Conservation (phyloP, 441 rosid species). For the Euphorbia celastroides region DNA sequence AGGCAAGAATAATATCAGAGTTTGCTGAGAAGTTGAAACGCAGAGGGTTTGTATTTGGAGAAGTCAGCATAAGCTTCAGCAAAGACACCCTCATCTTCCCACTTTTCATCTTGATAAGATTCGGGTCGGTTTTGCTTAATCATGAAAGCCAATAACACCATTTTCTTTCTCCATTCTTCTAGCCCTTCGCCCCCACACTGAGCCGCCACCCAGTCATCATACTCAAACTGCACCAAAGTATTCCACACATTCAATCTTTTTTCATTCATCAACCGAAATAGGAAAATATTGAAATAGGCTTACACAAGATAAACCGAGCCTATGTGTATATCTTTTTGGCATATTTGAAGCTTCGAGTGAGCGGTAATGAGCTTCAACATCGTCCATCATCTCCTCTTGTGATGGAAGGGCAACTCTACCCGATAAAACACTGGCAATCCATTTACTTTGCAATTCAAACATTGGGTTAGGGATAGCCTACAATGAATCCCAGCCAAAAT, state of each 20-base stretch:
- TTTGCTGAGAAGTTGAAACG: not conserved
- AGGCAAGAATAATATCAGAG: not conserved
- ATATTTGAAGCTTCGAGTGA: conserved; percentile 37
- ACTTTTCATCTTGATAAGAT: conserved; percentile 50
- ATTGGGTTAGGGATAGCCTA: conserved; percentile 44
- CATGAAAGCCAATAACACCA: conserved; percentile 24
- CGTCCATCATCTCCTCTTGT: conserved; percentile 59
- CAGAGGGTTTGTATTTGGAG: conserved; percentile 1
- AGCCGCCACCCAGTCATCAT: conserved; percentile 54
- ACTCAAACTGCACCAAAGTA: too few species aligned
- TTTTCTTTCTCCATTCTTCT: conserved; percentile 61
- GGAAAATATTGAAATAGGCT: not conserved
- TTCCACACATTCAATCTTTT: too few species aligned
- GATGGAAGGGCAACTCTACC: conserved; percentile 54
- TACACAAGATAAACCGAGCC: conserved; percentile 32
- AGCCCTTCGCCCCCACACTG: conserved; percentile 36
- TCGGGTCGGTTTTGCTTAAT: conserved; percentile 28
- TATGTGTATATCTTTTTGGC: conserved; percentile 65
- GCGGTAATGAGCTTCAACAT: conserved; percentile 35
- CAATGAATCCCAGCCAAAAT: not conserved
- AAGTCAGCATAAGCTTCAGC: conserved; percentile 30
- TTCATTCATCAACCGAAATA: too few species aligned
- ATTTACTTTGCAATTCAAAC: conserved; percentile 67
- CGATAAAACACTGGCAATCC: conserved; percentile 72
- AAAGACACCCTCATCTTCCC: conserved; percentile 54